Conservation (phyloP, 495 filamentous ascomycete species). For the Apiosordaria backusii region DNA sequence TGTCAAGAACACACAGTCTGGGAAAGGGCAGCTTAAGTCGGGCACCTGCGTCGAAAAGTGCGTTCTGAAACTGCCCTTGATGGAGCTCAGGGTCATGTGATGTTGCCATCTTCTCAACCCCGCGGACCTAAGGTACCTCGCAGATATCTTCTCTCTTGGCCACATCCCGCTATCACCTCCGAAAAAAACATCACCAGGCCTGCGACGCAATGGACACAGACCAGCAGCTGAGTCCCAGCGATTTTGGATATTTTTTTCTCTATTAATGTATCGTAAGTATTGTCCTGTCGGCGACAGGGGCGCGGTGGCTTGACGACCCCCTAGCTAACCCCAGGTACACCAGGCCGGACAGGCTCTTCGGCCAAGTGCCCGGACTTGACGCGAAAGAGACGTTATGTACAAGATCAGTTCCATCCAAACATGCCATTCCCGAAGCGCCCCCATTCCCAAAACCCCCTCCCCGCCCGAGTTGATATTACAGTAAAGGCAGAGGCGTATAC, state of each 20-base stretch:
- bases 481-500: neutral
- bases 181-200: neutral
- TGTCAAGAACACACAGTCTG: neutral
- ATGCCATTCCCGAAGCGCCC: slow-evolving; percentile 7
- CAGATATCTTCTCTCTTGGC: neutral
- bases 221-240: neutral
- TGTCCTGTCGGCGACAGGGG: neutral
- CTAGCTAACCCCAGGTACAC: neutral
- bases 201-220: neutral
- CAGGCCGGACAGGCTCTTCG: slow-evolving; percentile 6
- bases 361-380: slow-evolving; percentile 10
- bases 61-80: neutral
- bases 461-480: slow-evolving; percentile 3
- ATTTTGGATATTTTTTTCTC: neutral
- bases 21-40: neutral
- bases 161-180: neutral
- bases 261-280: neutral
- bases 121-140: too few species aligned
- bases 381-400: slow-evolving; percentile 16
- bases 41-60: too few species aligned
- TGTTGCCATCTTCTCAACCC: neutral
- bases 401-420: slow-evolving; percentile 12
- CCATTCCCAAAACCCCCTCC: slow-evolving; percentile 1
- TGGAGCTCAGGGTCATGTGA: neutral
- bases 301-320: too few species aligned